Evolutionary conservation across 176 grass and related monocot species (phyloP), one percentile per base, ranked within the genome.

Genomic region (Lolium multiflorum): DNA sequence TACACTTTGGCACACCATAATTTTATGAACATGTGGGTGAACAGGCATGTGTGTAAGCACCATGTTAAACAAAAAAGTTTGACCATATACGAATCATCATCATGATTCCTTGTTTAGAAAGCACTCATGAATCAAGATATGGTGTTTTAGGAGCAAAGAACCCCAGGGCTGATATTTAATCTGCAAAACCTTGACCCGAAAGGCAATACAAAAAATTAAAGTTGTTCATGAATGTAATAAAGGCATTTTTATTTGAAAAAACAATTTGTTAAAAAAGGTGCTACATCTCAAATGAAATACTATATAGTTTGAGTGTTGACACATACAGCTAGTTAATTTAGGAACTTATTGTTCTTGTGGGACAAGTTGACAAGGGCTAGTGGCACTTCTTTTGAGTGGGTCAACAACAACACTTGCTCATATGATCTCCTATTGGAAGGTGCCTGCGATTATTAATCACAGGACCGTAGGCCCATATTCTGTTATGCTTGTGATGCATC

Each of bases 61-160:
- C 65, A 83, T 37, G 54, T 17, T 39, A 39, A 83, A 83, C 22
- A 66, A 80, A 13, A 72, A 64, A 86, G 72, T 54, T 82, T 87
- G 80, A 83, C 57, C 56, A 65, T 47, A 63, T 74, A 78, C 35
- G 35, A 26, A 78, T 83, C 80, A 83, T 90, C 80, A 78, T 90
- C 80, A 78, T 79, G 89, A 83, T 87, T 83, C 80, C 74, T 66
- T 79, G 48, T 83, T 82, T 65, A 72, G 74, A 90, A 87, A 90
- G 89, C 49, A 22, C 46, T 48, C 11, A 47, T 37, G 67, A 57
- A 83, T 56, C 44, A 47, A 37, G 67, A 79, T 87, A 74, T 66
- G 66, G 17, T 73, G 47, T 84, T 90, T 90, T 87, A 16, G 35
- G 64, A 66, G 80, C 46, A 87, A 90, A 87, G 74, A 83, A 76